phyloP scores from a whole-genome alignment of 2,329 filamentous ascomycete species.

The Aspergillus ochraceoroseus region DNA sequence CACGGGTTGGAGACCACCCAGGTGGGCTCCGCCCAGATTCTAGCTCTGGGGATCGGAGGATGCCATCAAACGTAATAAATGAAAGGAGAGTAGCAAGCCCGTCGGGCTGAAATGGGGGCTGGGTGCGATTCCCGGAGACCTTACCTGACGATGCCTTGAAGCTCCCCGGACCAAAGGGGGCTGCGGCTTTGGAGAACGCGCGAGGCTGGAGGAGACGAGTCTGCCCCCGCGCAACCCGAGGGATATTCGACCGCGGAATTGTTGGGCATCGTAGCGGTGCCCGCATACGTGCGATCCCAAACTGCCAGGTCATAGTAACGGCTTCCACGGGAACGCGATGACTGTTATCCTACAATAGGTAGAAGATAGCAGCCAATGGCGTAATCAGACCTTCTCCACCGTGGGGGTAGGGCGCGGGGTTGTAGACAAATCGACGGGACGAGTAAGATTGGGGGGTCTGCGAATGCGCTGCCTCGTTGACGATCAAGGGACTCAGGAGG shows the following conservation, averaged over 20 bases:
- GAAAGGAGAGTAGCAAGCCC: slow-evolving; percentile 1
- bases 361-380: slow-evolving; percentile 15
- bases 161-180: slow-evolving; percentile 16
- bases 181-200: slow-evolving; percentile 12
- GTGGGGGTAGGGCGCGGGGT: slow-evolving; percentile 18
- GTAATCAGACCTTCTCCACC: slow-evolving; percentile 13
- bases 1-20: slow-evolving; percentile 15
- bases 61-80: no score
- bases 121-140: slow-evolving; percentile 12
- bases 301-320: slow-evolving; percentile 36
- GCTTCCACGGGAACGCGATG: no score
- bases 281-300: slow-evolving; percentile 30
- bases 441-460: slow-evolving; percentile 4
- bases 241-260: slow-evolving; percentile 30
- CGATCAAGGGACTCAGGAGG: slow-evolving; percentile 5
- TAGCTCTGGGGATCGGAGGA: slow-evolving; percentile 6
- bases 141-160: slow-evolving; percentile 24
- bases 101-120: slow-evolving; percentile 7
- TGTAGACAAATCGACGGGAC: slow-evolving; percentile 7
- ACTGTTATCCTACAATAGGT: neutral
- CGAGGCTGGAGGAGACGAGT: slow-evolving; percentile 10
- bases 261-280: slow-evolving; percentile 27
- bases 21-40: slow-evolving; percentile 14
- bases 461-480: slow-evolving; percentile 5
- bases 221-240: slow-evolving; percentile 24